A percentile compares a stretch with the other conserved stretches of the same genome.
Evolutionary conservation across 345 rosid genomes (phyloP).

Genomic region (Melaleuca quinquenervia): DNA sequence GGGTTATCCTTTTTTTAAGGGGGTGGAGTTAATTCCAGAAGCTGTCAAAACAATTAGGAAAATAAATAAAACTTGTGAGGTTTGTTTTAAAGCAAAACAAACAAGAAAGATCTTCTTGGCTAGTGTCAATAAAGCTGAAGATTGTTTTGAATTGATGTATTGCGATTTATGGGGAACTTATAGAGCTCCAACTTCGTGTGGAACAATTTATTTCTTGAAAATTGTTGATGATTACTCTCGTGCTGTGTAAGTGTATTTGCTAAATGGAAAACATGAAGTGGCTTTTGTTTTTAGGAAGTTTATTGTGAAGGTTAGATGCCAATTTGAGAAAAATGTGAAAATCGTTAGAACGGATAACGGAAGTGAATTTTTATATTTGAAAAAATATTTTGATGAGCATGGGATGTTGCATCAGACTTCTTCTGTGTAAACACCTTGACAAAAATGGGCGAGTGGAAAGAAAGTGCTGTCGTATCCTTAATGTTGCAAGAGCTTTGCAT

Average conservation of each 20-base stretch:
- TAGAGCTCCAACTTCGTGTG: background rate
- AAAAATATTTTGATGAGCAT: background rate
- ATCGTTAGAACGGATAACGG: background rate
- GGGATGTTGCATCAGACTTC: background rate
- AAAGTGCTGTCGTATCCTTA: background rate
- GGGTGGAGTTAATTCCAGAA: background rate
- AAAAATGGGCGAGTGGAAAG: too few relatives aligned
- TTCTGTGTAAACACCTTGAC: too few relatives aligned
- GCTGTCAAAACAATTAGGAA: too few relatives aligned
- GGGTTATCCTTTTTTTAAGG: background rate
- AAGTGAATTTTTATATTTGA: background rate
- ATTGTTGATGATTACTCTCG: conserved; percentile 11
- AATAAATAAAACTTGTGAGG: background rate
- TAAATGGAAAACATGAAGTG: conserved; percentile 1
- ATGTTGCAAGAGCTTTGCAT: background rate
- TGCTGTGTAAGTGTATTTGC: conserved; percentile 1
- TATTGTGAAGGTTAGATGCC: background rate
- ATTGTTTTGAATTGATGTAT: conserved; percentile 4
- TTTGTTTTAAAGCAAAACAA: conserved; percentile 5
- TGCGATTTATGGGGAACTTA: conserved; percentile 10
- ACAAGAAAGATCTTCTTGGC: background rate
- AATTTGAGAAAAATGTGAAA: background rate
- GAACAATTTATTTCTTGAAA: background rate
- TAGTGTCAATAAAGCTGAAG: background rate
- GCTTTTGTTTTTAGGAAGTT: background rate